Evolutionary conservation across 2,329 filamentous ascomycete species (phyloP).

Genomic region (Cercospora zeae-maydis): DNA sequence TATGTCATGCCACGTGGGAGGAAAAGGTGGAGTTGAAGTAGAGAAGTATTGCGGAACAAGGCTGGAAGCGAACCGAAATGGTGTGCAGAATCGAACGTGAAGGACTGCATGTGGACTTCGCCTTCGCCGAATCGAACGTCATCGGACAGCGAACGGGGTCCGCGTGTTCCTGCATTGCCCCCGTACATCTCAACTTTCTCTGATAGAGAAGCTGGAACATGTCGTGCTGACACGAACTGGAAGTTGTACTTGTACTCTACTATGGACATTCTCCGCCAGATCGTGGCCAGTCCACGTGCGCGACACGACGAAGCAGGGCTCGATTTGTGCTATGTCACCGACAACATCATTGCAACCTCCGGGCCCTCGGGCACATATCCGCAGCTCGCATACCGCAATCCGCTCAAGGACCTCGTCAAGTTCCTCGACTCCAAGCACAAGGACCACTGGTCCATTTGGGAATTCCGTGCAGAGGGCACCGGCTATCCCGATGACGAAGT

Average conservation of each 20-base stretch:
- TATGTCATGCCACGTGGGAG: not conserved
- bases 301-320: constrained; percentile 83
- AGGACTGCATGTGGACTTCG: no score
- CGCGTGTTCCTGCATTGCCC: not conserved
- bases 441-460: constrained; percentile 89
- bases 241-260: not conserved
- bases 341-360: constrained; percentile 73
- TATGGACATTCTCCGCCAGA: constrained; percentile 67
- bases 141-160: not conserved
- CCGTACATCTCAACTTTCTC: not conserved
- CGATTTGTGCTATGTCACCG: constrained; percentile 93
- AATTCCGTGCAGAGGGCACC: constrained; percentile 93
- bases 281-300: constrained; percentile 81
- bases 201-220: not conserved
- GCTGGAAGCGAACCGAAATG: not conserved
- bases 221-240: not conserved
- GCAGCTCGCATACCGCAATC: constrained; percentile 88
- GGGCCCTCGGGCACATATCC: constrained; percentile 88
- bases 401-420: constrained; percentile 77
- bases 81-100: no score
- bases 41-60: not conserved
- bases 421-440: constrained; percentile 86
- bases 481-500: constrained; percentile 91
- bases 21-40: not conserved
- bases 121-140: not conserved